Evolutionary conservation across 176 grass and related monocot species (phyloP), one percentile per base, ranked within the genome.

Genomic region (Eragrostis curvula): DNA sequence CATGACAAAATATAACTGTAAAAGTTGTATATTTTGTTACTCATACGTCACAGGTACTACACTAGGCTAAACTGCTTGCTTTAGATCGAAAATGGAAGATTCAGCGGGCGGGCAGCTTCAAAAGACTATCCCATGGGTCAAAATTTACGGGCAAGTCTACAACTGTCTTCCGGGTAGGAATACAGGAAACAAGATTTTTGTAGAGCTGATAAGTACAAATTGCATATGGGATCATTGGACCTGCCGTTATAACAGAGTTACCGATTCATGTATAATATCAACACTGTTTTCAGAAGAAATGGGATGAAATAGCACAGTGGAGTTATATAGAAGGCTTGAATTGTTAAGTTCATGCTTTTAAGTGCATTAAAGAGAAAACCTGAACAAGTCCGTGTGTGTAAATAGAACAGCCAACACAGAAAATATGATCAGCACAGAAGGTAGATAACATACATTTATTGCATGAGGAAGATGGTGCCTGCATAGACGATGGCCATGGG

Each of bases 401-500:
- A 74, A 75, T 56, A 73, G 23, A 75, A 51, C 3, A 8, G 51
- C 39, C 44, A 41, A 42, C 75, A 12, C 25, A 28, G 15, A 74
- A 57, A 57, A 41, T 18, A 83, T 84, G 43, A 74, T 75, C 30
- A 66, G 70, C 30, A 84, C 32, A 55, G n/a, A 20, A 88, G 51
- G 77, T 66, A 20, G 60, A 70, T 57, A 53, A 29, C 89, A 74
- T 98, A 98, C 96, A 95, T 78, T 95, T 93, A 60, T 93, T 95
- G 90, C 92, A 98, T 21, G 93, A 88, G 32, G 96, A 91, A 51
- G 93, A 73, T 41, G 92, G 68, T 70, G 85, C 71, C 77, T 93
- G 83, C 75, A 77, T 74, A 78, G 89, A 91, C 71, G 96, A 86
- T 79, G 93, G 85, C 96, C 96, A 98, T 76, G 96, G 96, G 29